Evolutionary conservation across 2,329 filamentous ascomycete genomes (phyloP).

Genomic region (Neospermospora avenae): DNA sequence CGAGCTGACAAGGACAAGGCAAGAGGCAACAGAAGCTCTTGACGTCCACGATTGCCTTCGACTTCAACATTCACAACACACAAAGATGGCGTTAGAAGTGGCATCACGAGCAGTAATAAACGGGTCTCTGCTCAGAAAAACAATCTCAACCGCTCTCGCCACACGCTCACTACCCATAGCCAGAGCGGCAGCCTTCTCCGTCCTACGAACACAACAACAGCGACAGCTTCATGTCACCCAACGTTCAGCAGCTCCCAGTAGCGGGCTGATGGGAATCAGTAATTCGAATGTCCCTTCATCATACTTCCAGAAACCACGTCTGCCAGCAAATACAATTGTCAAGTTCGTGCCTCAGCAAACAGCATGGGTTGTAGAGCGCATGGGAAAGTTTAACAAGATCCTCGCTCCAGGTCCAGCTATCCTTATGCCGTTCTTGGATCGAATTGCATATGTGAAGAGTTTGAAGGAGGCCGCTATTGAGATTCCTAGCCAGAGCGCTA

Average conservation of each 20-base stretch:
- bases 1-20: background rate
- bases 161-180: constrained; percentile 20
- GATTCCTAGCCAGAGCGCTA: constrained; percentile 95
- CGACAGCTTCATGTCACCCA: constrained; percentile 29
- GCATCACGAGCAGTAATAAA: constrained; percentile 27
- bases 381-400: constrained; percentile 96
- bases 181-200: constrained; percentile 22
- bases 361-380: constrained; percentile 98
- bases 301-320: constrained; percentile 73
- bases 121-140: constrained; percentile 23
- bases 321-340: constrained; percentile 91
- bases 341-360: constrained; percentile 99
- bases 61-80: constrained; percentile 7
- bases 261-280: constrained; percentile 30
- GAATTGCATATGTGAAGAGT: constrained; percentile 96
- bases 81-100: constrained; percentile 26
- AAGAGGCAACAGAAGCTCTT: constrained; percentile 6
- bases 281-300: constrained; percentile 53
- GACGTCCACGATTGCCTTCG: background rate
- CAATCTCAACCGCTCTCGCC: constrained; percentile 15
- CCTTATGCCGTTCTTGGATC: constrained; percentile 84
- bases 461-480: constrained; percentile 95
- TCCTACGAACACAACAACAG: constrained; percentile 24
- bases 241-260: constrained; percentile 28
- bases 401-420: constrained; percentile 88